phyloP scores from a whole-genome alignment of 108 stramenopile genomes.

The Nitzschia putrida region DNA sequence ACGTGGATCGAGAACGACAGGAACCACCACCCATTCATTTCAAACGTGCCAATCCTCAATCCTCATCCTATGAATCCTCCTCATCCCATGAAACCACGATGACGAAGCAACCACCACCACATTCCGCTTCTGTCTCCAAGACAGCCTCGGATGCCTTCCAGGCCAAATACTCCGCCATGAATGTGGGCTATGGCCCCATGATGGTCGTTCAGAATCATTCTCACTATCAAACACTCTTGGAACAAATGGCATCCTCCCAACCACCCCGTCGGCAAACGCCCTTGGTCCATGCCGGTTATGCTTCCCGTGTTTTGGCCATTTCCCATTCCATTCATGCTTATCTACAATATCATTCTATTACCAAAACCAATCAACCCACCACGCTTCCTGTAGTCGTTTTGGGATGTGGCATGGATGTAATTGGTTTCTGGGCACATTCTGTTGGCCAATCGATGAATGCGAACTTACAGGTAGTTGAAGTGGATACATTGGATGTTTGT shows the following conservation, averaged over 20 bases:
- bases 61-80: too few species aligned
- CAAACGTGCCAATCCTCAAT: too few species aligned
- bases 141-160: conserved; percentile 69
- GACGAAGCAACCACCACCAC: neutral
- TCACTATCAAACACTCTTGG: conserved; percentile 11
- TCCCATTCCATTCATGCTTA: conserved; percentile 39
- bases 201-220: conserved; percentile 22
- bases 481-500: conserved; percentile 37
- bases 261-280: conserved; percentile 58
- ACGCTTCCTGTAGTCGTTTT: conserved; percentile 59
- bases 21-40: too few species aligned
- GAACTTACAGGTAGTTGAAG: conserved; percentile 27
- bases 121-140: conserved; percentile 46
- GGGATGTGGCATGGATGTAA: conserved; percentile 76
- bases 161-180: conserved; percentile 66
- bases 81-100: too few species aligned
- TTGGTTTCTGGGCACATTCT: conserved; percentile 67
- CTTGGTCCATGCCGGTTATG: conserved; percentile 82
- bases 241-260: neutral
- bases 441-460: conserved; percentile 2
- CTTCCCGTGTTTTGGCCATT: conserved; percentile 60
- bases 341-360: neutral
- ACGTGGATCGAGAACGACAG: too few species aligned
- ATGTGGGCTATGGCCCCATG: conserved; percentile 40
- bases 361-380: neutral